Evolutionary conservation across 2,329 filamentous ascomycete species (phyloP).

Genomic region (Lecanicillium sp.): DNA sequence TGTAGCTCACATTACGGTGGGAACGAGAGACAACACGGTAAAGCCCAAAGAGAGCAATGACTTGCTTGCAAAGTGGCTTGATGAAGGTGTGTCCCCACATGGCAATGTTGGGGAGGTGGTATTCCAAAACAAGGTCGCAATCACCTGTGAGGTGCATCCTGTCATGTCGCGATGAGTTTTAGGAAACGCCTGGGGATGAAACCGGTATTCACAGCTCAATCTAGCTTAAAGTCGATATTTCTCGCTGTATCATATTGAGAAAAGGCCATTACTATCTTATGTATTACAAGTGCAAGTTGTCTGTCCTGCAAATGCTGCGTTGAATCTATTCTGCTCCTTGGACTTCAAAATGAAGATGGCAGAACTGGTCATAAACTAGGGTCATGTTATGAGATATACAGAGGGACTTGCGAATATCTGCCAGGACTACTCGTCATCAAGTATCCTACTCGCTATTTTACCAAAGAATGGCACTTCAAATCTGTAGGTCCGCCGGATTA

Average conservation of each 20-base stretch:
- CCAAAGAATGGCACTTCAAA: conserved; percentile 88
- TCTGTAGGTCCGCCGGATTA: conserved; percentile 35
- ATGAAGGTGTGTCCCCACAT: conserved; percentile 40
- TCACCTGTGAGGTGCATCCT: conserved; percentile 43
- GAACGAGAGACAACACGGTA: conserved; percentile 65
- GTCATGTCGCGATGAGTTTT: conserved; percentile 40
- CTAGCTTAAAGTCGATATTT: too few species aligned
- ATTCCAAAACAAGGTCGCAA: conserved; percentile 41
- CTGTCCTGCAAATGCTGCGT: too few species aligned
- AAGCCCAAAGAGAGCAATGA: conserved; percentile 96
- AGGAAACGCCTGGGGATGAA: background rate
- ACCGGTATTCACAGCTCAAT: too few species aligned
- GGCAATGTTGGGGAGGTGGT: conserved; percentile 42
- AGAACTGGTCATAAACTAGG: too few species aligned
- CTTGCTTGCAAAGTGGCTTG: conserved; percentile 68
- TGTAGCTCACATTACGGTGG: conserved; percentile 83
- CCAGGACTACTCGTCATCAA: conserved; percentile 66
- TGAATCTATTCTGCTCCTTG: too few species aligned
- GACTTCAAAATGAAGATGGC: too few species aligned
- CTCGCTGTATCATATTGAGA: too few species aligned
- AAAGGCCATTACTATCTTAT: too few species aligned
- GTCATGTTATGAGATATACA: too few species aligned
- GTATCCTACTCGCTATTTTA: conserved; percentile 74
- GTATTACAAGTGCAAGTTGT: too few species aligned
- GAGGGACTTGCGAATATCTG: background rate